Evolutionary conservation across 148 eudicot genomes (phyloP), one percentile per base, ranked within the genome.

Genomic region (Chenopodium formosanum): DNA sequence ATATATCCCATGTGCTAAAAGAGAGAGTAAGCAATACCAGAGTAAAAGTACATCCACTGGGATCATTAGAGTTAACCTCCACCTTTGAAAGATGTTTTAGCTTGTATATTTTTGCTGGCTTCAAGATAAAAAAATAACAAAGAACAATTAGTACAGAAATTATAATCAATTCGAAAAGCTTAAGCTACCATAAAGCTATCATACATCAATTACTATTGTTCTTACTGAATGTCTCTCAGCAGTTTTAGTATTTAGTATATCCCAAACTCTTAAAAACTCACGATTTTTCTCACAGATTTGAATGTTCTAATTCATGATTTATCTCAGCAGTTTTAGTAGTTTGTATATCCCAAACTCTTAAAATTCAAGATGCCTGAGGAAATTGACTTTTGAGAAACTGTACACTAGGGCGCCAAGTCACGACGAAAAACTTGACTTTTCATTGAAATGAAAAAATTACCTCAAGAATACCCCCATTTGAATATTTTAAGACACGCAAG

Each of bases 381-480:
- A 34, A 64, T 52, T 65, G 58, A 65, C 14, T 73, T 32, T 40
- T 27, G 27, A 2, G 19, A 6, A 44, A 69, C 27, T 53, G 17
- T 46, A 32, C 23, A 76, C 11, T 40, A 53, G 46, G 22, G 56
- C 6, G 44, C 44, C 44, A 37, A 37, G 8, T 37, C 56, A 58
- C 52, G 44, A 32, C 13, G 37, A 47, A 22, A 70, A 37, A 82
- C 19, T 37, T 2, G 23, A n/a, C 12, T n/a, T 4, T 47, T 25
- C 52, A 23, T 22, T 48, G 44, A 34, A 50, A 73, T 17, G 68
- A 40, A 23, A 60, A 75, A 44, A 75, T 81, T 84, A 92, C 98
- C 94, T 95, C 98, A 63, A 95, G 96, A 86, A 91, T 91, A 81
- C 99, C 99, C 70, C 98, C 99, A 76, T 85, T 87, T 20, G 99